These are phyloP conservation scores for Umbelopsis sp. DNA, from an alignment of 192 early-diverging fungal genomes.

Conservation along the genomic window DNA sequence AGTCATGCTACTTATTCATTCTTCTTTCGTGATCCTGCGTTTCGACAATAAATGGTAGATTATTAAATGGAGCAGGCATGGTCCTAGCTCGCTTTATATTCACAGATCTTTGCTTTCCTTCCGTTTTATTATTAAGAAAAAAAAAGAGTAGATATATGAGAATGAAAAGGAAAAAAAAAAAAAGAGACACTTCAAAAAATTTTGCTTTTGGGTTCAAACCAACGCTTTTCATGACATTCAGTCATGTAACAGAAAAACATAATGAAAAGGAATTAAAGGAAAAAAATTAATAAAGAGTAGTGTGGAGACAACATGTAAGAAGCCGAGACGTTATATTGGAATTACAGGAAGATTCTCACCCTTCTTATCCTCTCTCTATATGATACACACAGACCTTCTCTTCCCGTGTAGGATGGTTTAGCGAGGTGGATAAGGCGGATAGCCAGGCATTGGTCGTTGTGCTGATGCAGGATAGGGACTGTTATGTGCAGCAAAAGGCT, in stretches of 20 bases:
- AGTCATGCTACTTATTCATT: no score
- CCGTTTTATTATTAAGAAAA: no score
- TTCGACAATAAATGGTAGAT: no score
- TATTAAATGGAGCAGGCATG: background rate
- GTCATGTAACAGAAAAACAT: background rate
- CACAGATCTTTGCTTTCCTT: no score
- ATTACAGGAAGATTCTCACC: background rate
- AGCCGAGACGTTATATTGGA: no score
- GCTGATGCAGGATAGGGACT: background rate
- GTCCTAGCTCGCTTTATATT: background rate
- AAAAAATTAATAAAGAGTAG: background rate
- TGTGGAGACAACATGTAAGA: no score
- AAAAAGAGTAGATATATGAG: no score
- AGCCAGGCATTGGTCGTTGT: background rate
- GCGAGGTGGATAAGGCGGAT: conserved; percentile 16
- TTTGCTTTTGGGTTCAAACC: no score
- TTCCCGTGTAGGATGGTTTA: background rate
- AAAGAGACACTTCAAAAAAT: no score
- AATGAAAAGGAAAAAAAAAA: no score
- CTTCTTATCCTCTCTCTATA: background rate
- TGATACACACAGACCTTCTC: background rate
- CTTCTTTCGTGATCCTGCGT: no score
- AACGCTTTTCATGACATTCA: no score
- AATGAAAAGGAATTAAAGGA: background rate
- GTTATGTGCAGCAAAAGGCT: conserved; percentile 17